Evolutionary conservation across 305 asterid species (phyloP), one percentile per base, ranked within the genome.

Genomic region (Rubia balearica): DNA sequence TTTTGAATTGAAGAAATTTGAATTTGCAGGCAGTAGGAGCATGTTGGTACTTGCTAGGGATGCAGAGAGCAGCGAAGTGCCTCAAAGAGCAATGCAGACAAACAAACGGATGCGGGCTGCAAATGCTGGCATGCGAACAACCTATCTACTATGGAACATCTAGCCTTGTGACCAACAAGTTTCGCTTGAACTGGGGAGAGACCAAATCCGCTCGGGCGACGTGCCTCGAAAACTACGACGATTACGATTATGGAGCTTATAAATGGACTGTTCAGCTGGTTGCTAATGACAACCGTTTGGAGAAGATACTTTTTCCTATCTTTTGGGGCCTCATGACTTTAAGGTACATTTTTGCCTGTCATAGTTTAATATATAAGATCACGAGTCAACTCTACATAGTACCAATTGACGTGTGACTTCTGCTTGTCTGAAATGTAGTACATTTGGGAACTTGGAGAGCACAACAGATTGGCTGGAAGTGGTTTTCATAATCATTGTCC

Each of bases 251-350:
- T 43, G 98, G 99, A 48, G 97, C 86, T 80, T 95, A 89, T 65
- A 91, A 91, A 81, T 95, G 99, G 98, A 88, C 97, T 9, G 96
- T 91, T 62, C 98, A 95, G 78, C 97, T 95, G 53, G 80, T 95
- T 62, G 80, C 91, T 0, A 91, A 95, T n/a, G 81, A 81, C 61
- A 95, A 80, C 57, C 97, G 98, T 46, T 60, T 91, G 66, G 99
- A 95, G 88, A 95, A 95, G 74, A 82, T 95, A 30, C 71, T 95
- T 59, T 90, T 95, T 73, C 99, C 99, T 22, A 88, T 95, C 41
- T 94, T 95, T 41, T 94, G 99, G 99, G 99, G 97, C 68, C 97
- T 95, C 56, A 95, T 91, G 99, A 91, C 99, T 65, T 83, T 95
- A 7, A 95, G 99, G 99, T 90, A 78, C 5, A 1, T 56, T 51